Evolutionary conservation across 176 grass and related monocot species (phyloP).

Genomic region (Phragmites australis): DNA sequence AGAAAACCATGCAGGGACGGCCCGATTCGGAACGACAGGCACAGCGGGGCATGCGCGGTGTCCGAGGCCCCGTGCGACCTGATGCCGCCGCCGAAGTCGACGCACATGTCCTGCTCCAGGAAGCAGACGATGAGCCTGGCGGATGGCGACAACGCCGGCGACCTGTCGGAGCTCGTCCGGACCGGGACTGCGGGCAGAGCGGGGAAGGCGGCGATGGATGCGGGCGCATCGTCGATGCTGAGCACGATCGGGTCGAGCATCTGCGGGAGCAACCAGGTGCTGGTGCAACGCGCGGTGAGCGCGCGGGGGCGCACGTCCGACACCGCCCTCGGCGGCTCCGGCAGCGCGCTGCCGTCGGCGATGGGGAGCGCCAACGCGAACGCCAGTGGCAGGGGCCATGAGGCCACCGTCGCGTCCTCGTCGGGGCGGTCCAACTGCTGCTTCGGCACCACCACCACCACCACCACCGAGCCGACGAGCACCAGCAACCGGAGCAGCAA

Average conservation of each 20-base stretch:
- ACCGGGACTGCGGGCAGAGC: neutral
- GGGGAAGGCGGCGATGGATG: slow-evolving; percentile 26
- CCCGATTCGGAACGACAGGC: neutral
- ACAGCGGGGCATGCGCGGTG: neutral
- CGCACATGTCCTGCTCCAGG: slow-evolving; percentile 32
- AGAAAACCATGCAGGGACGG: neutral
- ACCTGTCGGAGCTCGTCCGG: slow-evolving; percentile 39
- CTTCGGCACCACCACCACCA: slow-evolving; percentile 44
- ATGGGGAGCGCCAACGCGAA: slow-evolving; percentile 46
- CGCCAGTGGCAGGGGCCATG: slow-evolving; percentile 10
- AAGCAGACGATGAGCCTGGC: slow-evolving; percentile 44
- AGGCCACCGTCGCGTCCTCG: slow-evolving; percentile 41
- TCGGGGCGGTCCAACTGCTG: slow-evolving; percentile 57
- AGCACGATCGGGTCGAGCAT: slow-evolving; percentile 72
- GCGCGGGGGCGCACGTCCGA: slow-evolving; percentile 27
- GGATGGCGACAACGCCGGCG: slow-evolving; percentile 28
- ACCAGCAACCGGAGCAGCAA: slow-evolving; percentile 65
- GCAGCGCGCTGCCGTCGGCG: slow-evolving; percentile 38
- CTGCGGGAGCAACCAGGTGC: slow-evolving; percentile 75
- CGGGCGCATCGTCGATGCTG: slow-evolving; percentile 48
- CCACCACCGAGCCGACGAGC: slow-evolving; percentile 53
- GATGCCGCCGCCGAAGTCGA: slow-evolving; percentile 80
- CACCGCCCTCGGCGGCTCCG: neutral
- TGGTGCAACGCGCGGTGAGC: slow-evolving; percentile 31
- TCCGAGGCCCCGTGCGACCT: slow-evolving; percentile 45